Conservation (phyloP, 1,139 yeast species). For the Suhomyces bokatorum region DNA sequence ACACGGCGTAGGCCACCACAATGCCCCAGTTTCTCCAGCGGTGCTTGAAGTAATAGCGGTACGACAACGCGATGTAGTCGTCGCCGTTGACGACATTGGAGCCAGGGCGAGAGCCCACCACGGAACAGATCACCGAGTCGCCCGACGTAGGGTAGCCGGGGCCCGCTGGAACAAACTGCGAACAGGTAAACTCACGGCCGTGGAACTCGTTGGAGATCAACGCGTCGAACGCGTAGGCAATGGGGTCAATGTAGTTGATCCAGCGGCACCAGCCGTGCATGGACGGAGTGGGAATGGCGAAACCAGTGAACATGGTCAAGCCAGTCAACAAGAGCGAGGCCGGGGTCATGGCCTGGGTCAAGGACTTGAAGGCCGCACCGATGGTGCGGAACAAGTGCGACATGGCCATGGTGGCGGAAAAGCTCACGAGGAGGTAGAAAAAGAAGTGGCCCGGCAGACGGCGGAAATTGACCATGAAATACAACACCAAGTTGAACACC, state of each 20-base stretch:
- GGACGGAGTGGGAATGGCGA: constrained; percentile 63
- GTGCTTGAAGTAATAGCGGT: constrained; percentile 53
- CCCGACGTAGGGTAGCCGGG: constrained; percentile 41
- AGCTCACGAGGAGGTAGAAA: constrained; percentile 56
- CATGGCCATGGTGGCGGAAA: constrained; percentile 60
- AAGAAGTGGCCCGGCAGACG: constrained; percentile 70
- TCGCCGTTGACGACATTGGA: constrained; percentile 55
- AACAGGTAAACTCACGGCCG: constrained; percentile 41
- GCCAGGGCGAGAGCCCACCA: constrained; percentile 67
- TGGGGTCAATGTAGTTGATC: constrained; percentile 73
- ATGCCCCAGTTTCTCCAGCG: constrained; percentile 88
- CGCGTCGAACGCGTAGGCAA: constrained; percentile 68
- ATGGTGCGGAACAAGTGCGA: constrained; percentile 70
- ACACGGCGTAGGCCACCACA: constrained; percentile 51
- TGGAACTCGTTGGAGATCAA: constrained; percentile 63
- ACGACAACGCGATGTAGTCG: constrained; percentile 50
- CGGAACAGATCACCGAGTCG: constrained; percentile 53
- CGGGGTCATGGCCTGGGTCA: constrained; percentile 72
- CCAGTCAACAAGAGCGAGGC: constrained; percentile 63
- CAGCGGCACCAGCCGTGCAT: constrained; percentile 81
- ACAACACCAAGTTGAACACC: constrained; percentile 60
- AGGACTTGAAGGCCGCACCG: constrained; percentile 61
- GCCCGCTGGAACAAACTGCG: constrained; percentile 53
- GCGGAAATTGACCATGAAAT: constrained; percentile 68
- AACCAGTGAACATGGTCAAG: constrained; percentile 68